phyloP scores from a whole-genome alignment of 2,329 filamentous ascomycete genomes.

The Colletotrichum theobromicola region DNA sequence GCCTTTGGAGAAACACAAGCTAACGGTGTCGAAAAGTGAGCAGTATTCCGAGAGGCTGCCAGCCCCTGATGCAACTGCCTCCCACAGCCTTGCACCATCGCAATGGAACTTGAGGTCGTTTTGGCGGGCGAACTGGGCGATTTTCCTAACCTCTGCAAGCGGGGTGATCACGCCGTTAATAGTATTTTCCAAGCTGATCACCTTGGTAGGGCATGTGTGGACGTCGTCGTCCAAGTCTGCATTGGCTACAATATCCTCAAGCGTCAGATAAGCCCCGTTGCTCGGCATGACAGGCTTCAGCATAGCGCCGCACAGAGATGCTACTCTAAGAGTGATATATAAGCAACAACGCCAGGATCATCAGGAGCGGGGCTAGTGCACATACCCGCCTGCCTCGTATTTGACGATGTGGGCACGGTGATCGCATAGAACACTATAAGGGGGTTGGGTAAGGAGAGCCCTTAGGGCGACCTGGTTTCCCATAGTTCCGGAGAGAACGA shows the following conservation, averaged over 20 bases:
- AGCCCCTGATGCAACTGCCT: conserved; percentile 75
- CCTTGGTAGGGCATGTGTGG: conserved; percentile 78
- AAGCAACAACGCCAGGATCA: not conserved
- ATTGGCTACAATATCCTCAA: conserved; percentile 75
- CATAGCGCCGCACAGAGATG: conserved; percentile 73
- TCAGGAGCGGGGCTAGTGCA: not conserved
- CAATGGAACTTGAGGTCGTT: conserved; percentile 74
- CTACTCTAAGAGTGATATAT: conserved; percentile 59
- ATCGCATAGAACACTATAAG: conserved; percentile 82
- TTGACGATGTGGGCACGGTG: conserved; percentile 78
- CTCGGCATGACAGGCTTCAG: conserved; percentile 69
- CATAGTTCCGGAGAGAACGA: conserved; percentile 92
- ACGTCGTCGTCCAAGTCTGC: conserved; percentile 72
- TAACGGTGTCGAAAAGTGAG: conserved; percentile 74
- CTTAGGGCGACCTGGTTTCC: conserved; percentile 88
- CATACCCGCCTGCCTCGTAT: conserved; percentile 66
- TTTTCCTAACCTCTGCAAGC: conserved; percentile 70
- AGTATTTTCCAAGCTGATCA: conserved; percentile 88
- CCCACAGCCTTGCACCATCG: conserved; percentile 83
- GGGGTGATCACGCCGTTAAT: conserved; percentile 81
- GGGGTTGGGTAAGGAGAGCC: conserved; percentile 78
- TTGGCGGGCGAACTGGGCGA: conserved; percentile 71
- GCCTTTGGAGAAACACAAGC: conserved; percentile 82
- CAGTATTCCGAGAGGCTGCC: conserved; percentile 72
- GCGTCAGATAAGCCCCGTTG: conserved; percentile 76